These are phyloP conservation scores for Murraya koenigii DNA, from an alignment of 345 rosid genomes.

Conservation along the genomic window DNA sequence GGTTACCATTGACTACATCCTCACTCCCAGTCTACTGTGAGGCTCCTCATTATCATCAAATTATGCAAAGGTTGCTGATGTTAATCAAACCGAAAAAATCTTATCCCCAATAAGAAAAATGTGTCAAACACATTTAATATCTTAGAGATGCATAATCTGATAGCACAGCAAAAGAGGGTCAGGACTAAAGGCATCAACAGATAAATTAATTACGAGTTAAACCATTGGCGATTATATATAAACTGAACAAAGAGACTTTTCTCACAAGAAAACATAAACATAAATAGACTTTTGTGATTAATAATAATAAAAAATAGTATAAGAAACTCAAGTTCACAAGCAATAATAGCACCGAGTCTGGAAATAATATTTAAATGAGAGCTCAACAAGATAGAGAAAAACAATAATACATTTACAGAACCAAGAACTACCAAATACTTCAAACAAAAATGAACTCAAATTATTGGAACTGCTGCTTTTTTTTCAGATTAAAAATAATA, in stretches of 20 bases:
- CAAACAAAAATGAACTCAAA: background rate
- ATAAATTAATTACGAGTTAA: background rate
- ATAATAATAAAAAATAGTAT: background rate
- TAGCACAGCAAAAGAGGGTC: background rate
- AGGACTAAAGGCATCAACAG: background rate
- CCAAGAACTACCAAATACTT: background rate
- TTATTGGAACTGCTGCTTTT: background rate
- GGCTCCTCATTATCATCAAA: constrained; percentile 2
- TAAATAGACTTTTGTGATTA: background rate
- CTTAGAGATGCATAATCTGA: background rate
- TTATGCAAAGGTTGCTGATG: background rate
- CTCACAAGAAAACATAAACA: background rate
- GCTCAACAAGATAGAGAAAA: background rate
- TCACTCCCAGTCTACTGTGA: background rate
- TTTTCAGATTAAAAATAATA: background rate
- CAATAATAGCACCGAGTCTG: background rate
- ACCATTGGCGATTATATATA: background rate
- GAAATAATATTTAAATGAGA: background rate
- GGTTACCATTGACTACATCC: background rate
- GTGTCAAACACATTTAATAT: background rate
- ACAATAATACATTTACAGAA: background rate
- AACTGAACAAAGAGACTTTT: too few species aligned
- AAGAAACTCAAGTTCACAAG: background rate
- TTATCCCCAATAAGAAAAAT: background rate
- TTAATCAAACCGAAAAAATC: background rate